Evolutionary conservation across 805 yeast genomes (phyloP).

Genomic region (Suhomyces emberorum): DNA sequence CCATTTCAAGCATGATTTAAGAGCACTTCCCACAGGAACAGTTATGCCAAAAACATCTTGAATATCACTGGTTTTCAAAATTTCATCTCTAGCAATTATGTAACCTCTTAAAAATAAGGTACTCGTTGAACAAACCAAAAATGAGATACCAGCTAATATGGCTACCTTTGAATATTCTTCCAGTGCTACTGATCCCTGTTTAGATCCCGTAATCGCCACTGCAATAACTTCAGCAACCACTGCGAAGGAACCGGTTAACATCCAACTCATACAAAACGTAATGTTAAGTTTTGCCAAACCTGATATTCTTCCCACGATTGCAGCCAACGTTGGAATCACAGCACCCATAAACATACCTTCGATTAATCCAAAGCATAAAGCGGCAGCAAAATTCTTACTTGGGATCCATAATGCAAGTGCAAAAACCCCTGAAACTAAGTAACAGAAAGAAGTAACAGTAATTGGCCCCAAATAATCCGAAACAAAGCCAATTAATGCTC

Average conservation of each 20-base stretch:
- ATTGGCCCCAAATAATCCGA: constrained; percentile 53
- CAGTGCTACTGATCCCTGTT: constrained; percentile 30
- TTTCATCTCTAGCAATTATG: constrained; percentile 47
- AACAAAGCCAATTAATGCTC: constrained; percentile 53
- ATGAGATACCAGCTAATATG: constrained; percentile 56
- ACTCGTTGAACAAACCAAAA: constrained; percentile 42
- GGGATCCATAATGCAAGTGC: constrained; percentile 44
- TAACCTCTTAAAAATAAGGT: constrained; percentile 52
- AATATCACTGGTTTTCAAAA: constrained; percentile 10
- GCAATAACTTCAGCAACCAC: constrained; percentile 63
- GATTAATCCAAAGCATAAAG: constrained; percentile 48
- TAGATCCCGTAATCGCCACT: constrained; percentile 37
- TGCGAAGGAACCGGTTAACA: constrained; percentile 47
- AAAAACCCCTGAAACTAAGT: constrained; percentile 25
- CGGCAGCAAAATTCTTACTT: constrained; percentile 54
- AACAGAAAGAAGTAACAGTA: constrained; percentile 34
- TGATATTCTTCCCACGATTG: constrained; percentile 49
- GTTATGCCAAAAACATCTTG: constrained; percentile 14
- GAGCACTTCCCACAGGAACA: constrained; percentile 4
- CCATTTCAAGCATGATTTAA: constrained; percentile 5
- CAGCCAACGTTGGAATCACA: constrained; percentile 53
- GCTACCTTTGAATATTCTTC: constrained; percentile 51
- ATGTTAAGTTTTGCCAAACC: constrained; percentile 54
- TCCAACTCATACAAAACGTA: constrained; percentile 51
- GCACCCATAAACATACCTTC: constrained; percentile 61